Evolutionary conservation across 2,329 filamentous ascomycete genomes (phyloP).

Genomic region (Neonectria faginata): DNA sequence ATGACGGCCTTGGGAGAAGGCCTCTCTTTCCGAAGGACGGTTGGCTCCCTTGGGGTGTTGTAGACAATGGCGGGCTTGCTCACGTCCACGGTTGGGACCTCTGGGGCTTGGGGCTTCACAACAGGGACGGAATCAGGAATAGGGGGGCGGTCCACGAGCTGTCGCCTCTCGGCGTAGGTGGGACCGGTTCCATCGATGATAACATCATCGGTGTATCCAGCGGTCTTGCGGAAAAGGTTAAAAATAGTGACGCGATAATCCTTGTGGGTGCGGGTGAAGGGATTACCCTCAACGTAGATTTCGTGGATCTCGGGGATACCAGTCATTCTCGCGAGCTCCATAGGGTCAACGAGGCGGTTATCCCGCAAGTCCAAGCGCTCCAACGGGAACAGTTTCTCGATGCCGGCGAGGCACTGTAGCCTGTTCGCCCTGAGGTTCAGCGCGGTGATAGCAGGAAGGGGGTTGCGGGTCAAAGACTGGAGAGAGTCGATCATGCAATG

Average conservation of each 20-base stretch:
- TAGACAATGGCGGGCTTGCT: slow-evolving; percentile 75
- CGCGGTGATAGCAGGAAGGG: slow-evolving; percentile 91
- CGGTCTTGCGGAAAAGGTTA: slow-evolving; percentile 91
- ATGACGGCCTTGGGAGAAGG: slow-evolving; percentile 64
- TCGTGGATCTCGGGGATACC: slow-evolving; percentile 92
- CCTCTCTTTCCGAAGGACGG: slow-evolving; percentile 70
- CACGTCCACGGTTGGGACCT: slow-evolving; percentile 72
- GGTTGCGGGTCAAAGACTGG: slow-evolving; percentile 85
- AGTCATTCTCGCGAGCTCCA: slow-evolving; percentile 88
- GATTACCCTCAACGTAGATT: slow-evolving; percentile 92
- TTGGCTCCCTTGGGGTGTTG: slow-evolving; percentile 60
- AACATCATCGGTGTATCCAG: slow-evolving; percentile 91
- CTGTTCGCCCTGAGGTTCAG: slow-evolving; percentile 92
- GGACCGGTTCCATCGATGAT: slow-evolving; percentile 87
- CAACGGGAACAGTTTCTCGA: slow-evolving; percentile 88
- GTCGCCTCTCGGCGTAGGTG: slow-evolving; percentile 85
- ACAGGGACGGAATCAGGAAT: slow-evolving; percentile 82
- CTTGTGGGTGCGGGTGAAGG: slow-evolving; percentile 87
- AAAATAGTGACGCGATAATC: slow-evolving; percentile 92
- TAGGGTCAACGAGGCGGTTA: slow-evolving; percentile 90
- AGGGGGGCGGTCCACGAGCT: slow-evolving; percentile 83
- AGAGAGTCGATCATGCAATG: slow-evolving; percentile 98
- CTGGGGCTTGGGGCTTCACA: slow-evolving; percentile 74
- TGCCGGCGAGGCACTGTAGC: slow-evolving; percentile 85
- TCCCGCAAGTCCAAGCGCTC: slow-evolving; percentile 93